These are phyloP conservation scores for Raffaelea arxii DNA, from an alignment of 2,329 filamentous ascomycete species.

Conservation along the genomic window DNA sequence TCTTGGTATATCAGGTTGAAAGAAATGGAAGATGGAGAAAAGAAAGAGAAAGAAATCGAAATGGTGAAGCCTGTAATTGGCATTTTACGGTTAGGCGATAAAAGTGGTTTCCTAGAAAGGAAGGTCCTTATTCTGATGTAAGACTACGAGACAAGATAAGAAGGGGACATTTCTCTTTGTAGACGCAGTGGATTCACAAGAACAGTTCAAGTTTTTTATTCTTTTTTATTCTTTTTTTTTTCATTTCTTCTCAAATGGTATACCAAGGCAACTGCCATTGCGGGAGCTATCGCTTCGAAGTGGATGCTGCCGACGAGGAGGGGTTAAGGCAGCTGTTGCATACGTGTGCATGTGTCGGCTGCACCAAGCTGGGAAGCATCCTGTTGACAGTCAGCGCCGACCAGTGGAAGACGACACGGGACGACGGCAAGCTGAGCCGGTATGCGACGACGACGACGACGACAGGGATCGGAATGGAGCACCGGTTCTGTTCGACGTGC, in stretches of 20 bases:
- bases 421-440: slow-evolving; percentile 1
- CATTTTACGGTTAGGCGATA: too few relatives aligned
- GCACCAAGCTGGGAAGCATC: slow-evolving; percentile 6
- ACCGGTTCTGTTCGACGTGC: slow-evolving; percentile 9
- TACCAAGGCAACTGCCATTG: slow-evolving; percentile 10
- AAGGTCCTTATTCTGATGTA: too few relatives aligned
- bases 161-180: too few relatives aligned
- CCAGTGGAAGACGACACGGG: neutral
- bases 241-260: slow-evolving; percentile 3
- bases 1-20: too few relatives aligned
- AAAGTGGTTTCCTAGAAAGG: too few relatives aligned
- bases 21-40: too few relatives aligned
- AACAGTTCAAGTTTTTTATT: too few relatives aligned
- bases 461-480: neutral
- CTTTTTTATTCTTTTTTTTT: too few relatives aligned
- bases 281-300: slow-evolving; percentile 8
- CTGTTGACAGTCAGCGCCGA: neutral
- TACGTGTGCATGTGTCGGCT: neutral
- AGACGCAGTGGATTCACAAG: too few relatives aligned
- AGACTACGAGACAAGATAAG: too few relatives aligned
- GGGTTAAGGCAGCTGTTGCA: neutral
- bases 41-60: too few relatives aligned
- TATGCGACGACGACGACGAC: neutral
- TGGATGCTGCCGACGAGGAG: neutral
- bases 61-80: too few relatives aligned